Percentiles rank a stretch among this genome's conserved stretches.
These are phyloP conservation scores for Miamiensis avidus DNA, from an alignment of 169 alveolate genomes.

Conservation along the genomic window DNA sequence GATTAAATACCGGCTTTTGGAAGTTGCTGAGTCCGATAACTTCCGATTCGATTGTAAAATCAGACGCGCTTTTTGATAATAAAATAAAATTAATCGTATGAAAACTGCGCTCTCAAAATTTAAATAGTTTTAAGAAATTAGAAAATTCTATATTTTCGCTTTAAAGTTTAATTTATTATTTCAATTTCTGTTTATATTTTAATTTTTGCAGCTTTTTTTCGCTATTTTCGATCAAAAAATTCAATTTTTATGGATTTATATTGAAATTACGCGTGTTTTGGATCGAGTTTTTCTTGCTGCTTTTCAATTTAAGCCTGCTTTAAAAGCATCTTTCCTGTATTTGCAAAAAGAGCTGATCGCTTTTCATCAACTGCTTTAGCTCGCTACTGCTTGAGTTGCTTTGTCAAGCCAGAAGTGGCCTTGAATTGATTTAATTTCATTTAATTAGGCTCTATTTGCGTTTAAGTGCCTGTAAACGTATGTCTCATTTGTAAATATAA, in stretches of 20 bases:
- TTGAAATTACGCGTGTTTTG: neutral
- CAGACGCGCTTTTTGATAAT: neutral
- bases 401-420: neutral
- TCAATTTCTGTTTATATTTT: constrained; percentile 13
- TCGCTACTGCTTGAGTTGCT: neutral
- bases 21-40: constrained; percentile 15
- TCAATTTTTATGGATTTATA: too few species aligned
- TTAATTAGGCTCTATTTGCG: neutral
- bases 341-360: constrained; percentile 12
- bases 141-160: constrained; percentile 14
- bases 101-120: constrained; percentile 11
- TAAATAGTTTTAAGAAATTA: too few species aligned
- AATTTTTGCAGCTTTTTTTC: too few species aligned
- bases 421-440: too few species aligned
- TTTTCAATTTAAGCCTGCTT: constrained; percentile 40
- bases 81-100: neutral
- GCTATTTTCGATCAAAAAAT: neutral
- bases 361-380: constrained; percentile 1
- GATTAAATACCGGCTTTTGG: neutral
- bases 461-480: neutral
- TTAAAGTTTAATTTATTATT: constrained; percentile 1
- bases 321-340: constrained; percentile 40
- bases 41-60: constrained; percentile 19
- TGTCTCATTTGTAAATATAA: neutral
- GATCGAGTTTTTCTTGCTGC: constrained; percentile 22